Conservation (phyloP, 2,329 filamentous ascomycete species). For the Aspergillus clavatus region DNA sequence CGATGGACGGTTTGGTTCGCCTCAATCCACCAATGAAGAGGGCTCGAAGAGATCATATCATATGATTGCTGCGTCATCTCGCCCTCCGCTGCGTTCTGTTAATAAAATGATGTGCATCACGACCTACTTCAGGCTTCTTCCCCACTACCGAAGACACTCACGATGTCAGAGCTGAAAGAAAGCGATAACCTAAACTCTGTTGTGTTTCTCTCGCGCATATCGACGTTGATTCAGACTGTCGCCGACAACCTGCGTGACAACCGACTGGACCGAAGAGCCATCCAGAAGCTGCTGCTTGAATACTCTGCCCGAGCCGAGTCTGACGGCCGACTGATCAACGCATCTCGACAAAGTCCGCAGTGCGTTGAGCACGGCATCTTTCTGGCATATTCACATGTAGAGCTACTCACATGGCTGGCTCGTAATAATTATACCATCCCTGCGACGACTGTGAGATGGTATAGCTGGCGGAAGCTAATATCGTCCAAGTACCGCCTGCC, state of each 20-base stretch:
- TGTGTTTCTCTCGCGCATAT: conserved; percentile 1
- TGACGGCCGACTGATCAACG: conserved; percentile 13
- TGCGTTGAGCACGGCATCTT: conserved; percentile 11
- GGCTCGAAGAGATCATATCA: too few relatives aligned
- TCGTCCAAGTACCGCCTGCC: conserved; percentile 8
- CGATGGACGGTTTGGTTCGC: too few relatives aligned
- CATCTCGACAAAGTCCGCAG: conserved; percentile 4
- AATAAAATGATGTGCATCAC: too few relatives aligned
- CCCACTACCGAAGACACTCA: too few relatives aligned
- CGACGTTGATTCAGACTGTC: conserved; percentile 1
- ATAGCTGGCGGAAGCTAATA: conserved; percentile 6
- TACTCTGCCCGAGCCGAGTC: conserved; percentile 15
- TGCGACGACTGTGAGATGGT: conserved; percentile 11
- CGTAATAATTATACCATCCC: conserved; percentile 9
- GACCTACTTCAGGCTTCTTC: too few relatives aligned
- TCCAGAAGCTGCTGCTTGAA: conserved; percentile 11
- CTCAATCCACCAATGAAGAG: too few relatives aligned
- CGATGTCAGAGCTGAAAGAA: too few relatives aligned
- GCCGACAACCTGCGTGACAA: conserved; percentile 9
- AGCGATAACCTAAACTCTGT: neutral
- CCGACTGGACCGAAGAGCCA: conserved; percentile 10
- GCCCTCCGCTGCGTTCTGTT: too few relatives aligned
- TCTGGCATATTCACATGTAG: conserved; percentile 12
- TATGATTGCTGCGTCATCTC: too few relatives aligned
- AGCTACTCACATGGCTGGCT: conserved; percentile 8